Evolutionary conservation across 208 protist genomes (phyloP).

Genomic region (Acanthamoeba sp.): DNA sequence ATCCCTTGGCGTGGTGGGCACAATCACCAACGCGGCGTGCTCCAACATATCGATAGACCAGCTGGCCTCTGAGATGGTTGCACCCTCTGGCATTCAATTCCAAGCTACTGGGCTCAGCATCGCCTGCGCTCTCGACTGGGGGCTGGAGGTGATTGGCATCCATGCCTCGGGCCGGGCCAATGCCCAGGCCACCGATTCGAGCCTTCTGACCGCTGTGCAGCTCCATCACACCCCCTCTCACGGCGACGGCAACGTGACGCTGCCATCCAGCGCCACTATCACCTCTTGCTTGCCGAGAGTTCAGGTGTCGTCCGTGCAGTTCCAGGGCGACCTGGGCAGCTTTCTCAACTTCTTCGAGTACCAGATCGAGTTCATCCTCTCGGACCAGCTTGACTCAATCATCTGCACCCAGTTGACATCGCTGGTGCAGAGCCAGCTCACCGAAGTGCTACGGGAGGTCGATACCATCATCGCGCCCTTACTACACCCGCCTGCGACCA

Average conservation of each 20-base stretch:
- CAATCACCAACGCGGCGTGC: slow-evolving; percentile 47
- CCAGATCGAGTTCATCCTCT: background rate
- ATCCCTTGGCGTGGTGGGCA: background rate
- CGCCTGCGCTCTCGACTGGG: slow-evolving; percentile 4
- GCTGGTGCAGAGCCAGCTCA: slow-evolving; percentile 11
- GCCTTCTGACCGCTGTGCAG: background rate
- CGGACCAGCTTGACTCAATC: background rate
- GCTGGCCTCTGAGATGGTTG: background rate
- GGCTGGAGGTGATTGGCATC: background rate
- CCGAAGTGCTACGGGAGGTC: slow-evolving; percentile 29
- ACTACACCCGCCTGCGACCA: background rate
- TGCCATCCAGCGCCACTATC: background rate
- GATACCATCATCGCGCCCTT: background rate
- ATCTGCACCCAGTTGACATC: slow-evolving; percentile 5
- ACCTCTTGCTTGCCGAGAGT: background rate
- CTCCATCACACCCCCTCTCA: background rate
- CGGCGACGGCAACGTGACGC: background rate
- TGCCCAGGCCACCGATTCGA: background rate
- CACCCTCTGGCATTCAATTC: background rate
- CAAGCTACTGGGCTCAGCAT: slow-evolving; percentile 13
- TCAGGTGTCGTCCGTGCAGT: background rate
- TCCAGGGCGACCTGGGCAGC: background rate
- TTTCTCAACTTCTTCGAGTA: background rate
- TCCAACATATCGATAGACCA: slow-evolving; percentile 6
- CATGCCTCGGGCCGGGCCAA: background rate